Evolutionary conservation across 2,329 filamentous ascomycete genomes (phyloP), one percentile per base, ranked within the genome.

Genomic region (Elsinoe fawcettii): DNA sequence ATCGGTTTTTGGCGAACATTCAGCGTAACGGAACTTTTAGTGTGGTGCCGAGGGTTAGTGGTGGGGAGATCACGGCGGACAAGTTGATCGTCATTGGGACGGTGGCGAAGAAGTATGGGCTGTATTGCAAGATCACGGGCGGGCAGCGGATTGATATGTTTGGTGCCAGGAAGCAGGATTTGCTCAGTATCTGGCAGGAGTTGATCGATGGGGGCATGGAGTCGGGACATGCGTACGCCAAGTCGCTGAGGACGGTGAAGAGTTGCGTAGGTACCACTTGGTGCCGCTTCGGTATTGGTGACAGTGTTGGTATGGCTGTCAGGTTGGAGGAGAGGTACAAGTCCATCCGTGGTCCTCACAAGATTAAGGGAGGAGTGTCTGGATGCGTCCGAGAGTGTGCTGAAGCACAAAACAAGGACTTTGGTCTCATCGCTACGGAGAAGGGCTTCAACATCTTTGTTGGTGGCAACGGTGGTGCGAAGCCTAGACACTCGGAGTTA

Each of bases 381-480:
- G 90, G 90, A 11, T 96, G 90, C 62, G 89, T 96, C n/a, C 80
- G 90, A 56, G 90, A 96, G 72, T 96, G 90, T 63, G 90, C 90
- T 0, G 90, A 96, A 71, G 90, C 90, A 1, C 90, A 95, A 67
- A 92, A 86, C 71, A 96, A 96, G 72, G 90, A 96, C 67, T 96
- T 96, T 64, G 90, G 90, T 20, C 82, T 95, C 51, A 95, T 96
- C 58, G 90, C 90, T 12, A 95, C 89, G 0, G 90, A 95, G 60
- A 95, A 93, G 66, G 90, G 90, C 27, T 96, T 88, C 80, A 96
- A 96, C 72, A 85, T 96, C 70, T 95, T 90, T 64, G 88, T 96
- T 1, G 90, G 81, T 32, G 90, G 90, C 49, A 96, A 96, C 67
- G 90, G 90, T 55, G 90, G 91, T 59, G 89, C 89, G 14, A 92